Conservation (phyloP, 202 grass and related monocot species). For the Zoysia matrella region DNA sequence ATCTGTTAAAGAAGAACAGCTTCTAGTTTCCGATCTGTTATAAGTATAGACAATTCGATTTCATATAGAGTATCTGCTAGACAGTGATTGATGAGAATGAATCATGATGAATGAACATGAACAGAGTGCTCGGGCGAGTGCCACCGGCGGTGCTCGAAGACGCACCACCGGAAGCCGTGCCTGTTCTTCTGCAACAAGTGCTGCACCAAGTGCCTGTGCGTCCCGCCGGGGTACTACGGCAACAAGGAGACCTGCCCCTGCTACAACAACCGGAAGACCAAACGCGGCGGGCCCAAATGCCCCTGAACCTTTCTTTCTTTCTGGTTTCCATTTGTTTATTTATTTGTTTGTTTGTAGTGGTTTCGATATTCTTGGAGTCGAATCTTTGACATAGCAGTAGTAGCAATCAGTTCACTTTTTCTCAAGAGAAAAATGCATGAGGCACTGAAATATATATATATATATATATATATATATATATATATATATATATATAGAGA, state of each 20-base stretch:
- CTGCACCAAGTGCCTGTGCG: slow-evolving; percentile 59
- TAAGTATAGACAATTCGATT: too few relatives aligned
- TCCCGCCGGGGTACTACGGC: slow-evolving; percentile 56
- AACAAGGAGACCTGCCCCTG: slow-evolving; percentile 62
- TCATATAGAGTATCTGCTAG: too few relatives aligned
- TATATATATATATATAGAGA: too few relatives aligned
- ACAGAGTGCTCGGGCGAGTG: slow-evolving; percentile 54
- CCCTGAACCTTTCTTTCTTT: background rate
- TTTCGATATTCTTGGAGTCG: too few relatives aligned
- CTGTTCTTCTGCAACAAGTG: slow-evolving; percentile 74
- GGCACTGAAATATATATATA: too few relatives aligned
- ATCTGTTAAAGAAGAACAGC: background rate
- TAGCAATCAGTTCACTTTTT: too few relatives aligned
- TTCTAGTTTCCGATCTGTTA: background rate
- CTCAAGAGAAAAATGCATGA: too few relatives aligned
- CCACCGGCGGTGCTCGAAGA: slow-evolving; percentile 52
- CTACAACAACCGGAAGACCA: slow-evolving; percentile 69
- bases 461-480: too few relatives aligned
- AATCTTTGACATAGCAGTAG: too few relatives aligned
- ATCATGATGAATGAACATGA: background rate
- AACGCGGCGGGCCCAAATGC: slow-evolving; percentile 63
- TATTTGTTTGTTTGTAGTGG: too few relatives aligned
- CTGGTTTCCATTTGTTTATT: too few relatives aligned
- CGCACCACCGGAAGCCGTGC: slow-evolving; percentile 62
- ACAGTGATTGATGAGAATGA: too few relatives aligned